Evolutionary conservation across 768 basidiomycete genomes (phyloP).

Genomic region (Nevesoporus exiguus): DNA sequence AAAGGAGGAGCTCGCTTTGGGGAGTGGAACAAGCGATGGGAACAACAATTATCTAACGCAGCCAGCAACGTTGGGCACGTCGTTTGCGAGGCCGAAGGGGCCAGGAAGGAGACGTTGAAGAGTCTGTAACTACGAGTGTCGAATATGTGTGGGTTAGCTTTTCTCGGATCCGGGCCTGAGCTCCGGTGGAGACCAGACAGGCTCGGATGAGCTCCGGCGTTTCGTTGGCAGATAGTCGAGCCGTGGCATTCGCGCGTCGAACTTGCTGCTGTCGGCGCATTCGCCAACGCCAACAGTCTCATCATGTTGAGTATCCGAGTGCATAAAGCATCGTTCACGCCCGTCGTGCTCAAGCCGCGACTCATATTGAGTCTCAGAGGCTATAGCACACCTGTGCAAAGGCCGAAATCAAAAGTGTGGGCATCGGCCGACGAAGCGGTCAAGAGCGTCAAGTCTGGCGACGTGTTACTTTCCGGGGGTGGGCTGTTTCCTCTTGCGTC

Average conservation of each 20-base stretch:
- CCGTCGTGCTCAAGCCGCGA: slow-evolving; percentile 19
- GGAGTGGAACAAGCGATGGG: slow-evolving; percentile 3
- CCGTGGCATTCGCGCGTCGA: background rate
- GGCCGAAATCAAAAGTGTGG: slow-evolving; percentile 68
- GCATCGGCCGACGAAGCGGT: slow-evolving; percentile 79
- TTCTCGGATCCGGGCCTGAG: background rate
- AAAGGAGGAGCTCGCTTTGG: slow-evolving; percentile 50
- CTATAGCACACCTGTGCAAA: slow-evolving; percentile 25
- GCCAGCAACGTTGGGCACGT: slow-evolving; percentile 31
- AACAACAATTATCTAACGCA: slow-evolving; percentile 13
- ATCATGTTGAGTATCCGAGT: slow-evolving; percentile 22
- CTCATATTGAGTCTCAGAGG: slow-evolving; percentile 14
- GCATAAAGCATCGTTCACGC: slow-evolving; percentile 13
- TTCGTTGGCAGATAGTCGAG: background rate
- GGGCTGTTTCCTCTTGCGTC: slow-evolving; percentile 22
- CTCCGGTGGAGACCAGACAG: background rate
- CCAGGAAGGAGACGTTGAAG: slow-evolving; percentile 53
- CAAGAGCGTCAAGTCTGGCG: slow-evolving; percentile 76
- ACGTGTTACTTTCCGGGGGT: slow-evolving; percentile 81
- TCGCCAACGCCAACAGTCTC: background rate
- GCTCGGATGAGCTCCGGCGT: slow-evolving; percentile 26
- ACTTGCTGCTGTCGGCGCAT: background rate
- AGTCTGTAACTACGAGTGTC: background rate
- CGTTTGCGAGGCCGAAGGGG: slow-evolving; percentile 69
- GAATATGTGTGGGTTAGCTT: too few relatives aligned